A percentile compares a stretch with the other conserved stretches of the same genome.
Conservation (phyloP, 2,329 filamentous ascomycete genomes). For the Alternaria hordeiaustralica region DNA sequence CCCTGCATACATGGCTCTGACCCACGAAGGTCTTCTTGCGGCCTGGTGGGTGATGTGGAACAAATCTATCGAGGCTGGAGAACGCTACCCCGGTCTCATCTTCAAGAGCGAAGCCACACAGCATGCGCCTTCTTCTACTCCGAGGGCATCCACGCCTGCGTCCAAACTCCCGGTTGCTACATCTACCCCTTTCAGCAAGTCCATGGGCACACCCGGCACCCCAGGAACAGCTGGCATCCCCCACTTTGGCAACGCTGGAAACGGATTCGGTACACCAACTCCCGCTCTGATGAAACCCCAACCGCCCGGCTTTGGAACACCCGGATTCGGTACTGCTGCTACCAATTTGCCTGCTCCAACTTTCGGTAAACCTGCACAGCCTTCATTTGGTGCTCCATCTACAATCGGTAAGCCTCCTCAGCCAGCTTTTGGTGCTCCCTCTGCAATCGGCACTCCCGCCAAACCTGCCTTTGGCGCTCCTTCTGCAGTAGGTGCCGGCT, state of each 20-base stretch:
- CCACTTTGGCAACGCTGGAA: conserved; percentile 10
- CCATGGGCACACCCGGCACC: conserved; percentile 22
- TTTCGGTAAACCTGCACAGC: conserved; percentile 22
- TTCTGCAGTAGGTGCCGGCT: conserved; percentile 23
- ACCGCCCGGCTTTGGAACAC: conserved; percentile 33
- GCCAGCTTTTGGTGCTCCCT: conserved; percentile 29
- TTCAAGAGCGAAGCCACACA: conserved; percentile 44
- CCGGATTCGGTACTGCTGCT: conserved; percentile 22
- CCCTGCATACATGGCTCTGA: conserved; percentile 83
- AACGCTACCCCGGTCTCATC: conserved; percentile 74
- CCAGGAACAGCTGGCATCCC: conserved; percentile 34
- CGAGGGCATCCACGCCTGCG: conserved; percentile 14
- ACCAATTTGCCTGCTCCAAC: conserved; percentile 21
- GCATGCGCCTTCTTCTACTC: conserved; percentile 36
- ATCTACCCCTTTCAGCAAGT: conserved; percentile 17
- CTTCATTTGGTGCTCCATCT: conserved; percentile 28
- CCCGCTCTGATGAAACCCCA: conserved; percentile 17
- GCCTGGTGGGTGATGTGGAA: conserved; percentile 94
- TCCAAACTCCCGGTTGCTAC: conserved; percentile 15
- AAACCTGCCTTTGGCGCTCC: conserved; percentile 38
- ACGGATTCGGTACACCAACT: conserved; percentile 10
- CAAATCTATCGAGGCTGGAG: conserved; percentile 78
- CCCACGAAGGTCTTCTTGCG: conserved; percentile 83
- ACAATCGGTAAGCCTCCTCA: conserved; percentile 18
- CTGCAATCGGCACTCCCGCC: conserved; percentile 17